A percentile compares a stretch with the other conserved stretches of the same genome.
Conservation (phyloP, 495 filamentous ascomycete genomes). For the Cercophora samala region DNA sequence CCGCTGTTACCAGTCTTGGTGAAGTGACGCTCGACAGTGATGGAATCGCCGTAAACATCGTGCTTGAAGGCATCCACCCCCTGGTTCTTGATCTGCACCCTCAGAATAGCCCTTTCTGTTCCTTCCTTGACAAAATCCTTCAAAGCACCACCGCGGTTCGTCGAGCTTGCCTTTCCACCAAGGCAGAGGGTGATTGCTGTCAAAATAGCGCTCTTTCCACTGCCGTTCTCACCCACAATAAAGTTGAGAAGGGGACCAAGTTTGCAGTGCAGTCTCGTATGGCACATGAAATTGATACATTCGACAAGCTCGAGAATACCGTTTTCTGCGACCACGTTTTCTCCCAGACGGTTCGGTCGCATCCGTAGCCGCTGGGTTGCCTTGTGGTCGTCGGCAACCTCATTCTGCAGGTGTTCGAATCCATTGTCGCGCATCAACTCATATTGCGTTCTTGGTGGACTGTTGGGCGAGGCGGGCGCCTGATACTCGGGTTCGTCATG, state of each 20-base stretch:
- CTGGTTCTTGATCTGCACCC: slow-evolving; percentile 85
- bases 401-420: slow-evolving; percentile 51
- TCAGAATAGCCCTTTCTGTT: slow-evolving; percentile 53
- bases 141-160: slow-evolving; percentile 89
- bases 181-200: slow-evolving; percentile 92
- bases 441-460: slow-evolving; percentile 48
- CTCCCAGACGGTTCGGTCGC: slow-evolving; percentile 50
- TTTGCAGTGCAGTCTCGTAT: slow-evolving; percentile 70
- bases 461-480: slow-evolving; percentile 21
- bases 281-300: slow-evolving; percentile 95
- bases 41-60: slow-evolving; percentile 79
- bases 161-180: slow-evolving; percentile 88
- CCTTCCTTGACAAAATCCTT: slow-evolving; percentile 94
- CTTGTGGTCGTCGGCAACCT: slow-evolving; percentile 59
- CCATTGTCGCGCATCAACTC: slow-evolving; percentile 50
- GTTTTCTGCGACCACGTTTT: slow-evolving; percentile 75
- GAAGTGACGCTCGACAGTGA: slow-evolving; percentile 89
- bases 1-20: slow-evolving; percentile 65
- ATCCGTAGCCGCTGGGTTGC: slow-evolving; percentile 65
- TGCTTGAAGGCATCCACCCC: slow-evolving; percentile 78
- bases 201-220: slow-evolving; percentile 97
- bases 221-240: slow-evolving; percentile 95
- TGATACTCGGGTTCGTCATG: slow-evolving; percentile 38
- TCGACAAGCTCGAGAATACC: slow-evolving; percentile 79
- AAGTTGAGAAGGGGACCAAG: slow-evolving; percentile 95